Conservation (phyloP, 257 asterid genomes). For the Forsythia viridissima region DNA sequence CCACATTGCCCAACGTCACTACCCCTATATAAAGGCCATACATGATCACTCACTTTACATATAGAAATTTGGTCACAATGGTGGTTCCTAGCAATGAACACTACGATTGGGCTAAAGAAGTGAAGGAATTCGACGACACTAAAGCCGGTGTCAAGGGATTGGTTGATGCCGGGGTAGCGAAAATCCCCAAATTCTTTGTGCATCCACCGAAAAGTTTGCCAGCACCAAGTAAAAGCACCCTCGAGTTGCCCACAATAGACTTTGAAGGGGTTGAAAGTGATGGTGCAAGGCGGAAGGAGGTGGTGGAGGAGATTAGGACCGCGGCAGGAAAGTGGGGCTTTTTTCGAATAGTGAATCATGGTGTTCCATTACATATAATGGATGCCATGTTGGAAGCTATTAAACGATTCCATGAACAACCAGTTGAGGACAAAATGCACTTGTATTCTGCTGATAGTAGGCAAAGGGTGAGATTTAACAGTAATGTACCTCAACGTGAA, state of each 20-base stretch:
- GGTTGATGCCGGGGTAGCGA: slow-evolving; percentile 28
- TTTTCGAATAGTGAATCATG: slow-evolving; percentile 39
- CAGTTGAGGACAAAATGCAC: slow-evolving; percentile 20
- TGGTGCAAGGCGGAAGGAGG: slow-evolving; percentile 3
- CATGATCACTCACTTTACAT: background rate
- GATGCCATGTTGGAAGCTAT: slow-evolving; percentile 36
- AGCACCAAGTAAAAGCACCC: background rate
- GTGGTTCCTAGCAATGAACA: background rate
- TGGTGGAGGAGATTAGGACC: slow-evolving; percentile 28
- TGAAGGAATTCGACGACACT: slow-evolving; percentile 27
- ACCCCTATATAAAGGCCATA: background rate
- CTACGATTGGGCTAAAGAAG: slow-evolving; percentile 31
- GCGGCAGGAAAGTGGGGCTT: slow-evolving; percentile 41
- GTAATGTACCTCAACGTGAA: slow-evolving; percentile 23
- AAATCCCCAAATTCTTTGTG: slow-evolving; percentile 32
- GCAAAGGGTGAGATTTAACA: slow-evolving; percentile 28
- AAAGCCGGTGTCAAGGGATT: slow-evolving; percentile 46
- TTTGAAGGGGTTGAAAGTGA: slow-evolving; percentile 21
- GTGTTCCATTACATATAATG: slow-evolving; percentile 34
- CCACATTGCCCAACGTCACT: background rate
- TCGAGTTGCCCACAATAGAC: slow-evolving; percentile 36
- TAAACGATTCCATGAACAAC: slow-evolving; percentile 41
- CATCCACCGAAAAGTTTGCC: slow-evolving; percentile 13
- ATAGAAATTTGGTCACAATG: background rate
- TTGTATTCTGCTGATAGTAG: slow-evolving; percentile 26